Conservation (phyloP, 192 early-diverging fungal genomes). For the Backusella sp. region DNA sequence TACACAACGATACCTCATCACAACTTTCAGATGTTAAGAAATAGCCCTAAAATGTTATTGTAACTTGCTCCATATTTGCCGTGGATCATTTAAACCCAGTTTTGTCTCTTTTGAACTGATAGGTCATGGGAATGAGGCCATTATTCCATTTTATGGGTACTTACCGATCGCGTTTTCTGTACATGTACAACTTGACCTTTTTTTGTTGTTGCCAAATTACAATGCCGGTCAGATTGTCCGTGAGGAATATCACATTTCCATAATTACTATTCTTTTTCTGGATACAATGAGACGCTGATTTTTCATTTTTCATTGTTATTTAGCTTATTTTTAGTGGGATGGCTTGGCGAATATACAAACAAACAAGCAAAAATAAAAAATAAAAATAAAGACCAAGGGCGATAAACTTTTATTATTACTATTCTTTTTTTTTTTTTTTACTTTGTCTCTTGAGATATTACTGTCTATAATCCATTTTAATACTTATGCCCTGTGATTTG, state of each 20-base stretch:
- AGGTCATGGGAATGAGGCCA: neutral
- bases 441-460: neutral
- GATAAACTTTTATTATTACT: neutral
- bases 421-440: neutral
- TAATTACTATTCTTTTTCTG: neutral
- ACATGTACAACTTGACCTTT: neutral
- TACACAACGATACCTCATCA: neutral
- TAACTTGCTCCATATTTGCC: conserved; percentile 2
- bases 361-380: neutral
- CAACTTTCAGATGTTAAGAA: too few relatives aligned
- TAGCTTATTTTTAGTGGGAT: neutral
- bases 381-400: neutral
- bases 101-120: neutral
- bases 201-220: neutral
- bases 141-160: neutral
- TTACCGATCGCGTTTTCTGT: conserved; percentile 4
- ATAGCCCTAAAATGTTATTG: neutral
- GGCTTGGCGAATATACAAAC: neutral
- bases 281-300: neutral
- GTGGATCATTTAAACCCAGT: neutral
- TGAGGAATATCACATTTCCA: neutral
- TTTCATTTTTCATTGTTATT: neutral
- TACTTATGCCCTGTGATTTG: neutral
- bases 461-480: neutral
- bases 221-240: neutral